These are phyloP conservation scores for Aphanomyces invadans DNA, from an alignment of 352 stramenopile species.

Conservation along the genomic window DNA sequence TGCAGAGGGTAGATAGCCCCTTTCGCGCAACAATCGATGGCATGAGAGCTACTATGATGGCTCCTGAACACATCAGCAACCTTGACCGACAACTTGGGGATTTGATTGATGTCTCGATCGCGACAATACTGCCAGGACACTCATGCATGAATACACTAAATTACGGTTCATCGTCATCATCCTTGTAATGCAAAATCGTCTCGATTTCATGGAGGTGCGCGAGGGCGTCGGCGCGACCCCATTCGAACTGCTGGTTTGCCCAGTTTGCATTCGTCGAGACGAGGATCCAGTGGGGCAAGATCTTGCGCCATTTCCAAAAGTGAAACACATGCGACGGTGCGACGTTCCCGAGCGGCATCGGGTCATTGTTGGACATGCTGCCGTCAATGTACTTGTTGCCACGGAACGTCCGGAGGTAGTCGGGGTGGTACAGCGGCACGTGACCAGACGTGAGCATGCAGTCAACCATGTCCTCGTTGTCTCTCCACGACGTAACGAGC, in stretches of 20 bases:
- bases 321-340: conserved; percentile 65
- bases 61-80: no score
- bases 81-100: no score
- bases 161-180: neutral
- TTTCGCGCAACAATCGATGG: no score
- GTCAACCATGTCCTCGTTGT: conserved; percentile 78
- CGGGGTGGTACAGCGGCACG: conserved; percentile 66
- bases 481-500: conserved; percentile 56
- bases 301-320: conserved; percentile 78
- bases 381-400: conserved; percentile 68
- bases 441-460: conserved; percentile 69
- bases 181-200: conserved; percentile 30
- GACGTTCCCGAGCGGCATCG: conserved; percentile 42
- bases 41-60: no score
- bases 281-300: conserved; percentile 64
- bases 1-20: no score
- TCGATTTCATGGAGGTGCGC: conserved; percentile 65
- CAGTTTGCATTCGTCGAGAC: conserved; percentile 69
- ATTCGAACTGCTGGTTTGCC: conserved; percentile 64
- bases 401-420: conserved; percentile 50
- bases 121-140: no score
- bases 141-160: neutral
- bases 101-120: no score
- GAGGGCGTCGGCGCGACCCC: conserved; percentile 63
- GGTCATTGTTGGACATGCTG: conserved; percentile 62